Conservation (phyloP, 495 filamentous ascomycete species). For the Xylaria castorea region DNA sequence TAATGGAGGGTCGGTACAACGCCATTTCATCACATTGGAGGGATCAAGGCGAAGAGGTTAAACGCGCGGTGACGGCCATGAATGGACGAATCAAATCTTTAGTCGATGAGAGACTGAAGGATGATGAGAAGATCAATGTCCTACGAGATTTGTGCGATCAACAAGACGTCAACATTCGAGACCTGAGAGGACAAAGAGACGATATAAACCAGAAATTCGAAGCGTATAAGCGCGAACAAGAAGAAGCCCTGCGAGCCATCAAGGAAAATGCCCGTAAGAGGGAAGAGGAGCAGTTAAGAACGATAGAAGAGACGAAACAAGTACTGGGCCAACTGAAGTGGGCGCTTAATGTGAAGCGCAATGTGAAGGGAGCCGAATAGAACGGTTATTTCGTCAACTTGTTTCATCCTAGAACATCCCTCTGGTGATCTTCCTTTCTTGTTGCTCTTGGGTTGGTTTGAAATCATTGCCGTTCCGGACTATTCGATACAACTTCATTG, state of each 20-base stretch:
- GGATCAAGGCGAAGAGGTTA: slow-evolving; percentile 67
- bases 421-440: not conserved
- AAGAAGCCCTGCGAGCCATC: slow-evolving; percentile 62
- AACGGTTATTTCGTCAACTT: slow-evolving; percentile 5
- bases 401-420: not conserved
- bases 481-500: slow-evolving; percentile 10
- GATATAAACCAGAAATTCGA: slow-evolving; percentile 63
- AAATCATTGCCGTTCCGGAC: not conserved
- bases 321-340: slow-evolving; percentile 72
- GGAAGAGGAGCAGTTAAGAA: slow-evolving; percentile 61
- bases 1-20: slow-evolving; percentile 71
- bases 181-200: slow-evolving; percentile 65
- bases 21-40: slow-evolving; percentile 71
- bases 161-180: slow-evolving; percentile 69
- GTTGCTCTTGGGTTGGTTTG: not conserved
- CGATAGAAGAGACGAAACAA: slow-evolving; percentile 65
- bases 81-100: slow-evolving; percentile 56
- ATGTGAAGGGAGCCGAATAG: slow-evolving; percentile 59
- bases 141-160: slow-evolving; percentile 72
- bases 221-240: slow-evolving; percentile 68
- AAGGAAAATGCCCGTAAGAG: slow-evolving; percentile 61
- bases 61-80: slow-evolving; percentile 60
- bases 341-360: slow-evolving; percentile 68
- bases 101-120: slow-evolving; percentile 57
- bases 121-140: slow-evolving; percentile 63